A percentile compares a stretch with the other conserved stretches of the same genome.
phyloP scores from a whole-genome alignment of 768 basidiomycete species.

The Trametes villosa region DNA sequence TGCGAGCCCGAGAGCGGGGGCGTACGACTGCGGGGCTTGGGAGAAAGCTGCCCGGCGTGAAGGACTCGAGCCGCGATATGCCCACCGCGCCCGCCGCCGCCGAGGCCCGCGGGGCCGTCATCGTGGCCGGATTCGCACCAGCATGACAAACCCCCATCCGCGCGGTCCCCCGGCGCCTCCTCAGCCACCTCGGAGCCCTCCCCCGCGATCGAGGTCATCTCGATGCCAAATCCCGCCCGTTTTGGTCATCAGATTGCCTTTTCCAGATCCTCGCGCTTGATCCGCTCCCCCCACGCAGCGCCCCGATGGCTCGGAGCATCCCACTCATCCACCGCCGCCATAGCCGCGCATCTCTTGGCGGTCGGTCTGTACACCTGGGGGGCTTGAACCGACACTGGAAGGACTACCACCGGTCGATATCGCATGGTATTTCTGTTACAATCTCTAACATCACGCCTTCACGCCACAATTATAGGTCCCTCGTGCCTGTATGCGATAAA shows the following conservation, averaged over 20 bases:
- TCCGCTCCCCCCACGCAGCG: neutral
- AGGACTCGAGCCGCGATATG: neutral
- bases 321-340: neutral
- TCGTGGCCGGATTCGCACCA: too few species aligned
- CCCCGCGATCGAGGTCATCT: conserved; percentile 6
- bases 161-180: neutral
- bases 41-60: too few species aligned
- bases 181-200: neutral
- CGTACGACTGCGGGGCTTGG: neutral
- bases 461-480: conserved; percentile 8
- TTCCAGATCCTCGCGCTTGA: neutral
- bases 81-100: neutral
- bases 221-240: neutral
- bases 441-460: neutral
- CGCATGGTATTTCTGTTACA: neutral
- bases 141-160: neutral
- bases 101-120: neutral
- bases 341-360: neutral
- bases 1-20: neutral
- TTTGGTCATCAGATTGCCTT: conserved; percentile 1
- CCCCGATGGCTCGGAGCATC: neutral
- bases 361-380: neutral
- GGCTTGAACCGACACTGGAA: too few species aligned
- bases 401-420: too few species aligned
- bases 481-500: conserved; percentile 8